A percentile compares a stretch with the other conserved stretches of the same genome.
These are phyloP conservation scores for Mikania micrantha DNA, from an alignment of 129 eudicot genomes.

Conservation along the genomic window DNA sequence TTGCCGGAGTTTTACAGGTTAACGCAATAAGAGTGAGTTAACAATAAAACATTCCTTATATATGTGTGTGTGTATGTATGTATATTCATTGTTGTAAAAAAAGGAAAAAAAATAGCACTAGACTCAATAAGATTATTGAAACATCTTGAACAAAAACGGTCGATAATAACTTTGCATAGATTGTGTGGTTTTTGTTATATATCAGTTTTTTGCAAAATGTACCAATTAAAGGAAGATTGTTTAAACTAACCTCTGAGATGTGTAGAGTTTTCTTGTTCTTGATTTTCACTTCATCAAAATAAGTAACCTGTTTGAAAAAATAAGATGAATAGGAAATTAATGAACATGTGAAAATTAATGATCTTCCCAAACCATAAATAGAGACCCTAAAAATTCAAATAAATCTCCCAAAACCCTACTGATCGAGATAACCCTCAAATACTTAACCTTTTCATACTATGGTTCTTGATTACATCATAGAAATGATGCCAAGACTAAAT, in stretches of 20 bases:
- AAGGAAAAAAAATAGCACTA: too few relatives aligned
- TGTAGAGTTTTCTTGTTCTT: conserved; percentile 22
- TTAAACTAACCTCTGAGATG: conserved; percentile 37
- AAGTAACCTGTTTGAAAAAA: conserved; percentile 29
- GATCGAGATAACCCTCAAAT: neutral
- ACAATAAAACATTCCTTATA: too few relatives aligned
- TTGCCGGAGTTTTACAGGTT: too few relatives aligned
- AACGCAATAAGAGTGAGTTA: too few relatives aligned
- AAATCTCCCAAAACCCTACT: conserved; percentile 2
- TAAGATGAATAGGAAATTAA: conserved; percentile 8
- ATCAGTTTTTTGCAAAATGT: neutral
- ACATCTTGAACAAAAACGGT: neutral
- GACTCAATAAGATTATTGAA: too few relatives aligned
- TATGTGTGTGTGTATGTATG: too few relatives aligned
- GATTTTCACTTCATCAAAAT: conserved; percentile 22
- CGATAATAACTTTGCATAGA: neutral
- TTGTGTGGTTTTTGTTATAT: neutral
- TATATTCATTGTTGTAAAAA: too few relatives aligned
- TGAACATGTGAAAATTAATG: neutral
- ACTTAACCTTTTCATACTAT: neutral
- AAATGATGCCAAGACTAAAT: neutral
- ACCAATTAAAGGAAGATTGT: neutral
- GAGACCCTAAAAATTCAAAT: neutral
- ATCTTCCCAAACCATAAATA: neutral
- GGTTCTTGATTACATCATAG: neutral